A percentile compares a stretch with the other conserved stretches of the same genome.
Evolutionary conservation across 192 early-diverging fungal genomes (phyloP).

Genomic region (Coemansia sp.): DNA sequence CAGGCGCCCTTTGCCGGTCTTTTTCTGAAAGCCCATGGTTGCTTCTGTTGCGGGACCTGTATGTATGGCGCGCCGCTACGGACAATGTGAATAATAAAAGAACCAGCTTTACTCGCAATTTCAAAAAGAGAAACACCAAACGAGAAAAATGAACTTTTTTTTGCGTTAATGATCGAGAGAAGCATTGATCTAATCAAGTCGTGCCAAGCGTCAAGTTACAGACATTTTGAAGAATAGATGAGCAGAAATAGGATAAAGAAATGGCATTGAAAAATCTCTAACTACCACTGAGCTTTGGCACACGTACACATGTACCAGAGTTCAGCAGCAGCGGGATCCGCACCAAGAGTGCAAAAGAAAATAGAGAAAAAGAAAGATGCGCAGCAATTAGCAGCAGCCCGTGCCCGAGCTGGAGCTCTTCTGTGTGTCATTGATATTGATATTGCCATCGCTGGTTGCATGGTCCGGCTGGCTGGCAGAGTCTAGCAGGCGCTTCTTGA

Average conservation of each 20-base stretch:
- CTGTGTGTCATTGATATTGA: slow-evolving; percentile 47
- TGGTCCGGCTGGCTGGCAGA: slow-evolving; percentile 55
- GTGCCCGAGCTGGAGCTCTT: slow-evolving; percentile 26
- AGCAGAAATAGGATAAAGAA: background rate
- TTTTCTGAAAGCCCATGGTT: slow-evolving; percentile 59
- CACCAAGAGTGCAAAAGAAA: background rate
- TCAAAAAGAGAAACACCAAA: too few species aligned
- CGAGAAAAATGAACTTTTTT: too few species aligned
- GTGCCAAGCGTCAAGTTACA: too few species aligned
- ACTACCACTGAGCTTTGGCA: background rate
- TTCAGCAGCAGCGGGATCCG: background rate
- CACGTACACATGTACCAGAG: background rate
- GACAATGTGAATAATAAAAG: background rate
- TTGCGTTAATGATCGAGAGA: too few species aligned
- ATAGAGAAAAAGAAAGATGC: slow-evolving; percentile 5
- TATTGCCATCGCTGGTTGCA: slow-evolving; percentile 21
- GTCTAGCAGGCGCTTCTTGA: slow-evolving; percentile 98
- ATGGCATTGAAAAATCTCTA: background rate
- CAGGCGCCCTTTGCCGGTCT: slow-evolving; percentile 86
- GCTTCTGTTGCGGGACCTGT: background rate
- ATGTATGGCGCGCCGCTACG: background rate
- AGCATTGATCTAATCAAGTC: too few species aligned
- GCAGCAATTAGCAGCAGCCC: slow-evolving; percentile 32
- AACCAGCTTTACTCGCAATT: background rate
- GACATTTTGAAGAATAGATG: background rate